These are phyloP conservation scores for Tolypocladium tropicale DNA, from an alignment of 2,329 filamentous ascomycete genomes.

Conservation along the genomic window DNA sequence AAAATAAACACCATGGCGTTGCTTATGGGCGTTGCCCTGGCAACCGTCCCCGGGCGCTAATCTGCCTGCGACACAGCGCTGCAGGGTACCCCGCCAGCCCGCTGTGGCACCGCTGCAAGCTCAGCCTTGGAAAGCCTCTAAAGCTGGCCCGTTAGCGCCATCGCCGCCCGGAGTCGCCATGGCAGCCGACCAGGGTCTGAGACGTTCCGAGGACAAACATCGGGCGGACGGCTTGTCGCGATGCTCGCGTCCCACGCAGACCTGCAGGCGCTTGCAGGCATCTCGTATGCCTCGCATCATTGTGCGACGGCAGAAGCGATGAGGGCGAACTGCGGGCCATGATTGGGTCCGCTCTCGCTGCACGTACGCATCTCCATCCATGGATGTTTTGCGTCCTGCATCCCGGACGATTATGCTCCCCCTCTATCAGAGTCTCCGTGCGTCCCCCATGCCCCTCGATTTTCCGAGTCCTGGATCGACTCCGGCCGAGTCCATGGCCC, in stretches of 20 bases:
- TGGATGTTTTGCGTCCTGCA: neutral
- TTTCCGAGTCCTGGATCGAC: neutral
- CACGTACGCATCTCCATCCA: too few relatives aligned
- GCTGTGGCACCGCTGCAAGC: neutral
- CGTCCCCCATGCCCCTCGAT: neutral
- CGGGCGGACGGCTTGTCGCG: conserved; percentile 2
- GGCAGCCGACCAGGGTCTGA: conserved; percentile 10
- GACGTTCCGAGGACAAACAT: conserved; percentile 6
- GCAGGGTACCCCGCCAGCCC: neutral
- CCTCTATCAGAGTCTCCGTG: neutral
- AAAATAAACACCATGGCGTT: conserved; percentile 1
- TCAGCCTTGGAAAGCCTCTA: neutral
- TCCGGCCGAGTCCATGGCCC: neutral
- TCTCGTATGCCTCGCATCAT: neutral
- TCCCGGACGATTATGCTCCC: too few relatives aligned
- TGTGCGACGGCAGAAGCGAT: neutral
- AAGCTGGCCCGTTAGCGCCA: neutral
- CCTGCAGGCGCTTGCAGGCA: neutral
- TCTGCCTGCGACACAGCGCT: neutral
- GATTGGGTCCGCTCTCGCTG: neutral
- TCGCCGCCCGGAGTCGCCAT: conserved; percentile 9
- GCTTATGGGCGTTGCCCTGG: neutral
- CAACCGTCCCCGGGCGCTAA: neutral
- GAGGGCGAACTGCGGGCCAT: neutral
- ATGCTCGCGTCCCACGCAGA: neutral